Conservation (phyloP, 164 flowering plant species). For the Platanus orientalis region DNA sequence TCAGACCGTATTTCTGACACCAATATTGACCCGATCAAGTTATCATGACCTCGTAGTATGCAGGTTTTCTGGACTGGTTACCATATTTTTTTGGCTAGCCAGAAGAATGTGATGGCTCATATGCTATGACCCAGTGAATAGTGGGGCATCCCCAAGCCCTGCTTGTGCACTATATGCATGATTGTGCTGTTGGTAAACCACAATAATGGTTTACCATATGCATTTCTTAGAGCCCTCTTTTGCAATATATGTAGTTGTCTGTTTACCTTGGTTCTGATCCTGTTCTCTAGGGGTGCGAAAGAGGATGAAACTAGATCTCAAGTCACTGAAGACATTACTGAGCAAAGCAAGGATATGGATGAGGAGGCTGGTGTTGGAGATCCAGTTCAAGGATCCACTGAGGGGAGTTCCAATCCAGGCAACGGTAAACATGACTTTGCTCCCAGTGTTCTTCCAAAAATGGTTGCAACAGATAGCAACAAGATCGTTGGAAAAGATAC, state of each 20-base stretch:
- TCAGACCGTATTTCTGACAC: too few species aligned
- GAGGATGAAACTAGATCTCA: constrained; percentile 31
- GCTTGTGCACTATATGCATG: too few species aligned
- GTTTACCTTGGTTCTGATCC: not conserved
- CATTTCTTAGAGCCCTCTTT: too few species aligned
- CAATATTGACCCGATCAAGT: too few species aligned
- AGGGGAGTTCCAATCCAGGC: constrained; percentile 24
- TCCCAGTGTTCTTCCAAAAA: constrained; percentile 10
- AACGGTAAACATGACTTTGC: constrained; percentile 26
- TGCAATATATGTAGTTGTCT: not conserved
- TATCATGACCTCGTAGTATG: too few species aligned
- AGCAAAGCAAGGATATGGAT: constrained; percentile 33
- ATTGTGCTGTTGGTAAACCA: too few species aligned
- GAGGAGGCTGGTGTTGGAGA: constrained; percentile 38
- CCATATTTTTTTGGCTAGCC: too few species aligned
- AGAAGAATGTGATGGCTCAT: too few species aligned
- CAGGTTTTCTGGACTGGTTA: too few species aligned
- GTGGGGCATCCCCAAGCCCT: too few species aligned
- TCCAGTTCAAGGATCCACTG: constrained; percentile 17
- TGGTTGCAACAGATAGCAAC: constrained; percentile 4
- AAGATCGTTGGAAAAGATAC: constrained; percentile 13
- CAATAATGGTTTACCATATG: too few species aligned
- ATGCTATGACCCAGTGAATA: too few species aligned
- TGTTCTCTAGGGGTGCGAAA: constrained; percentile 44
- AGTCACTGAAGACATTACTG: constrained; percentile 34